Evolutionary conservation across 192 early-diverging fungal species (phyloP), one percentile per base, ranked within the genome.

Genomic region (Dissophora ornata): DNA sequence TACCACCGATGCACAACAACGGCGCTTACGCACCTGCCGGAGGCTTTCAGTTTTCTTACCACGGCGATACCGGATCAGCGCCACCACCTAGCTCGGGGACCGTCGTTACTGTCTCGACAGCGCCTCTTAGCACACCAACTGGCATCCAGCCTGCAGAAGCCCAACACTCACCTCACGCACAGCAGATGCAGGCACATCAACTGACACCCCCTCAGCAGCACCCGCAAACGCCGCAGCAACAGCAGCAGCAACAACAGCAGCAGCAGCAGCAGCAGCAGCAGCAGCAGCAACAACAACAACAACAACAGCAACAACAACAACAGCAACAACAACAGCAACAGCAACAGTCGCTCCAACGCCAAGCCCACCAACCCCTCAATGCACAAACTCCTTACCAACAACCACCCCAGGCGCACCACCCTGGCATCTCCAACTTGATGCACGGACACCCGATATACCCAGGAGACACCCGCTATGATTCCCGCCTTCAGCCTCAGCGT

Each of bases 201-300:
- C 34, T 71, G 16, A 71, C 69, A 26, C 69, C 69, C 13, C 69
- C 69, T 30, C 69, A 71, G 33, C 69, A 71, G 28, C 69, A 71
- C 22, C 69, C 69, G 5, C 69, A 71, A 55, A 62, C 69, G 47
- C 61, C 69, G 61, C 69, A 71, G 38, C 69, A 71, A 30, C 58
- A 53, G n/a, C 66, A 65, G 21, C 62, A 33, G 51, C 51, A 53
- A 30, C 62, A 64, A 28, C 56, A 58, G 26, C 24, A 40, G 13
- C 62, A 47, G 33, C 62, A 64, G 42, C 34, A 32, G 4, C 61
- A 62, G 11, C 59, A 62, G 32, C 46, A 47, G 19, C 59, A 62
- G 36, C 59, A 62, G 29, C 57, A 62, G 47, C 59, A 62, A 25
- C 59, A 62, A 16, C 34, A 21, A 25, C 57, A 60, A 18, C 62